phyloP scores from a whole-genome alignment of 352 stramenopile genomes.

The Globisporangium sylvaticum region DNA sequence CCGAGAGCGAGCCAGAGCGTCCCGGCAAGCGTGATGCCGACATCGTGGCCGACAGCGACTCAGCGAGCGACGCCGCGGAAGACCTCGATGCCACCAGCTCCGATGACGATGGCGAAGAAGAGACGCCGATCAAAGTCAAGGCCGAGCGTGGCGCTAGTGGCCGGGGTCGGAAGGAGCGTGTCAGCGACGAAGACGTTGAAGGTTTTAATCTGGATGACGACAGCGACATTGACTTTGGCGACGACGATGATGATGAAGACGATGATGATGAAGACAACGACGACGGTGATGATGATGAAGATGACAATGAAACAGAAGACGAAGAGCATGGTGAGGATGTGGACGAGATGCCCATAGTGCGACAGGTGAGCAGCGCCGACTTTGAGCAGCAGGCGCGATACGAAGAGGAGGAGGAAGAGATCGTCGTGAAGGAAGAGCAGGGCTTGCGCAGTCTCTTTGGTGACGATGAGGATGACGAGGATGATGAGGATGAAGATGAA shows the following conservation, averaged over 20 bases:
- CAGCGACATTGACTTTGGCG: neutral
- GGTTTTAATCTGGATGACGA: neutral
- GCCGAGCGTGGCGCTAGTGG: neutral
- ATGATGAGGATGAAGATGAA: conserved; percentile 1
- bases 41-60: conserved; percentile 16
- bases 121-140: neutral
- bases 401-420: conserved; percentile 16
- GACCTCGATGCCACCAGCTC: conserved; percentile 9
- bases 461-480: conserved; percentile 2
- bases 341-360: neutral
- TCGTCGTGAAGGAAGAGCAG: conserved; percentile 11
- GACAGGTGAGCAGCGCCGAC: conserved; percentile 9
- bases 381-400: conserved; percentile 11
- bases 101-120: conserved; percentile 10
- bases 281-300: neutral
- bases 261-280: conserved; percentile 11
- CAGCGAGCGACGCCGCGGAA: conserved; percentile 12
- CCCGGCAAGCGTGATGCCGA: neutral
- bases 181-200: neutral
- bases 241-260: conserved; percentile 15
- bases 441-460: conserved; percentile 7
- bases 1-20: conserved; percentile 23
- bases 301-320: conserved; percentile 9
- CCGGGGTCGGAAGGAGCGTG: neutral
- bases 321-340: conserved; percentile 8